phyloP scores from a whole-genome alignment of 306 rosid species.

The Quercus aquifolioides region DNA sequence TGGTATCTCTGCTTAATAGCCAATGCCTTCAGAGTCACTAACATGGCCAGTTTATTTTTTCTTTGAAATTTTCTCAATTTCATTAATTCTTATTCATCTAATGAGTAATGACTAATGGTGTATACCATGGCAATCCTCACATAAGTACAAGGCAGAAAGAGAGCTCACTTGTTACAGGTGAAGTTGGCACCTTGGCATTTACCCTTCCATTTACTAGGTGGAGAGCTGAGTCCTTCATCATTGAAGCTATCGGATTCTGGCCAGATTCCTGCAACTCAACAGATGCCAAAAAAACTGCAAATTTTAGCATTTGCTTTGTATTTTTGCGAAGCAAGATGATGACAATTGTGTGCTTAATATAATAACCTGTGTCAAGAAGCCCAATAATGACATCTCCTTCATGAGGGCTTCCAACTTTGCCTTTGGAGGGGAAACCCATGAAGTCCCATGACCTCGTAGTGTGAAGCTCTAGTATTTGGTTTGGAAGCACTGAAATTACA shows the following conservation, averaged over 20 bases:
- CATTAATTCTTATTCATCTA: background rate
- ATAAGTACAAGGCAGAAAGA: background rate
- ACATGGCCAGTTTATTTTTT: background rate
- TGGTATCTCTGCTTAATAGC: background rate
- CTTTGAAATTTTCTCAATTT: background rate
- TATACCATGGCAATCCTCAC: background rate
- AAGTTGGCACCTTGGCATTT: constrained; percentile 30
- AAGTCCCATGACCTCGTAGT: too few relatives aligned
- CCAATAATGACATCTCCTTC: constrained; percentile 28
- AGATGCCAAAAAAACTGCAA: background rate
- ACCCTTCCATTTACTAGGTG: constrained; percentile 45
- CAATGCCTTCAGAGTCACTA: background rate
- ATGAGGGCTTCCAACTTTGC: background rate
- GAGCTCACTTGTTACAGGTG: constrained; percentile 41
- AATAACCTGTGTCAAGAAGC: constrained; percentile 28
- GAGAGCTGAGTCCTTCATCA: constrained; percentile 17
- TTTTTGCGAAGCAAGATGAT: background rate
- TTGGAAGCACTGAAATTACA: too few relatives aligned
- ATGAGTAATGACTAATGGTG: background rate
- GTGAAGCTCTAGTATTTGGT: too few relatives aligned
- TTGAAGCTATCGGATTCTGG: constrained; percentile 38
- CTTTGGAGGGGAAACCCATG: background rate
- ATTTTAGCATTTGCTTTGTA: background rate
- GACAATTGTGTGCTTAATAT: background rate
- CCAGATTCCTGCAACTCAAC: constrained; percentile 30